Evolutionary conservation across 164 flowering plant genomes (phyloP).

Genomic region (Tetrastigma voinierianum): DNA sequence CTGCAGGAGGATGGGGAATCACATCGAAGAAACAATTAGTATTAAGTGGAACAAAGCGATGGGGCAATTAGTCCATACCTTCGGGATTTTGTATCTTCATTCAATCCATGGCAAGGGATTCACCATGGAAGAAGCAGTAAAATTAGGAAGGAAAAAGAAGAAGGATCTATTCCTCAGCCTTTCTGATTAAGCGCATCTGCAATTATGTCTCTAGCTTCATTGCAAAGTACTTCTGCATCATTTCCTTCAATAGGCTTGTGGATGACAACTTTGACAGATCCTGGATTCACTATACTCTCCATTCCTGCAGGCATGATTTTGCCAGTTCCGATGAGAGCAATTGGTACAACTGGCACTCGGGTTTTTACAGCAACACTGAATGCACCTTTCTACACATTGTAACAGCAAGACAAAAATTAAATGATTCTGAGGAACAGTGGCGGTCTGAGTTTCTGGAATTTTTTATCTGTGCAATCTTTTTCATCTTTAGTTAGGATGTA

Average conservation of each 20-base stretch:
- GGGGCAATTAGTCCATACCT: background rate
- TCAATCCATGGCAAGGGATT: background rate
- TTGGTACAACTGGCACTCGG: conserved; percentile 88
- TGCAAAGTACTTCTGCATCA: conserved; percentile 56
- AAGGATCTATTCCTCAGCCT: conserved; percentile 19
- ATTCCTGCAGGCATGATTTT: conserved; percentile 85
- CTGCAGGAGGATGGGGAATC: background rate
- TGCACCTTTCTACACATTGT: conserved; percentile 81
- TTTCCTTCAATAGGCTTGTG: conserved; percentile 76
- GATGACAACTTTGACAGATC: conserved; percentile 70
- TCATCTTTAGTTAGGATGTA: too few relatives aligned
- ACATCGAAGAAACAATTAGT: background rate
- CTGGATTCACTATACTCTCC: conserved; percentile 63
- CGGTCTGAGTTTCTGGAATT: too few relatives aligned
- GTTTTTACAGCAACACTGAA: conserved; percentile 84
- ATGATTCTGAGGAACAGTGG: background rate
- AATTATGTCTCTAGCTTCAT: conserved; percentile 56
- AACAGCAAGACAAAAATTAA: conserved; percentile 4
- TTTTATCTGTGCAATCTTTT: too few relatives aligned
- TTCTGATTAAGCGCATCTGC: conserved; percentile 44
- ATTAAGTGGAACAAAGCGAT: too few relatives aligned
- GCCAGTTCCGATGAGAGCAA: conserved; percentile 89
- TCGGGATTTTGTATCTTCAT: background rate
- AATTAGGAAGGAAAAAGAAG: background rate
- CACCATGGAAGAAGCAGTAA: background rate